These are phyloP conservation scores for Cotoneaster glaucophyllus DNA, from an alignment of 306 rosid species.

Conservation along the genomic window DNA sequence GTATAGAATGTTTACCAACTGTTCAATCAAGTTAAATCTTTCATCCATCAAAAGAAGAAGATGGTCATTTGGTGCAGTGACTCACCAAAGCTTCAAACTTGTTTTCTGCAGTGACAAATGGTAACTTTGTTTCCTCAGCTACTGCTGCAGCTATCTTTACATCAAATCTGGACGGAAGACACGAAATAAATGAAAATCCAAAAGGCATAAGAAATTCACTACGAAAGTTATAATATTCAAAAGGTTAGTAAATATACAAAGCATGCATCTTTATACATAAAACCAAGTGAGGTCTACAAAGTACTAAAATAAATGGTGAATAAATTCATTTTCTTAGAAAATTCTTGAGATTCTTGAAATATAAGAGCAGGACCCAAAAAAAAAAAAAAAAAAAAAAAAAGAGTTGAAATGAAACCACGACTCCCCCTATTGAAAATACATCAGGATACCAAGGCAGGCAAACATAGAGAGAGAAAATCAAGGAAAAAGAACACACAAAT, in stretches of 20 bases:
- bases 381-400: background rate
- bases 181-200: background rate
- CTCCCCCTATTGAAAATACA: background rate
- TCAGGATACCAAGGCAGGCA: background rate
- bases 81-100: conserved; percentile 99
- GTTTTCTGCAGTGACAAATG: conserved; percentile 92
- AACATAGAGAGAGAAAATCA: background rate
- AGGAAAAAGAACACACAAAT: background rate
- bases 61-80: conserved; percentile 13
- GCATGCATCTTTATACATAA: background rate
- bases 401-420: background rate
- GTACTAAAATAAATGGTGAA: background rate
- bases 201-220: background rate
- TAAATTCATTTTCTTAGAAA: background rate
- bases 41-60: background rate
- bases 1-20: conserved; percentile 7
- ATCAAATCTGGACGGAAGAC: conserved; percentile 59
- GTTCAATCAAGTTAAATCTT: conserved; percentile 7
- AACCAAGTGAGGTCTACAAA: background rate
- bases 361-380: background rate
- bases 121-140: conserved; percentile 81
- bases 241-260: background rate
- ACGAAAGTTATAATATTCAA: background rate
- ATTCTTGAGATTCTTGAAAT: background rate
- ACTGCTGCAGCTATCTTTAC: conserved; percentile 93